phyloP scores from a whole-genome alignment of 148 eudicot genomes.

The Spergularia bocconei region DNA sequence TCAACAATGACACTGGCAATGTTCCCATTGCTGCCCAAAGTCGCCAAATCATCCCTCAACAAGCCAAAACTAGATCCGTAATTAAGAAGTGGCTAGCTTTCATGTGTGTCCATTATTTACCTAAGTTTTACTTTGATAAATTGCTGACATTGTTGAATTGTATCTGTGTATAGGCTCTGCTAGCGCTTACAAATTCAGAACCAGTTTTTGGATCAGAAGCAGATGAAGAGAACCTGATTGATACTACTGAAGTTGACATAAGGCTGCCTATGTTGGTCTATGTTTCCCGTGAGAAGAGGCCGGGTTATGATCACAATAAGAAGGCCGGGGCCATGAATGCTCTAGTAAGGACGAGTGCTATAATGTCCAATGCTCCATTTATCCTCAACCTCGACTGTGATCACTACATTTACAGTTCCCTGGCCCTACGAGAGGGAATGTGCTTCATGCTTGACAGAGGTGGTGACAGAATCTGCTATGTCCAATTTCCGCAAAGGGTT shows the following conservation, averaged over 20 bases:
- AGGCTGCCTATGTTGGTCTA: slow-evolving; percentile 91
- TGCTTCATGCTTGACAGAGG: slow-evolving; percentile 98
- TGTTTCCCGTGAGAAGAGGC: slow-evolving; percentile 90
- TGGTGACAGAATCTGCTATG: slow-evolving; percentile 87
- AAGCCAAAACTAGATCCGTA: too few species aligned
- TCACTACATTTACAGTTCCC: slow-evolving; percentile 89
- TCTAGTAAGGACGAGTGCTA: slow-evolving; percentile 85
- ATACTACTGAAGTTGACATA: slow-evolving; percentile 73
- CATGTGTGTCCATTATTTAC: not conserved
- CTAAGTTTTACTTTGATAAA: not conserved
- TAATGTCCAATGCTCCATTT: slow-evolving; percentile 94
- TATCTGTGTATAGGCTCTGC: slow-evolving; percentile 55
- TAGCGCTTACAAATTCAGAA: slow-evolving; percentile 81
- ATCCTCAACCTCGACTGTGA: slow-evolving; percentile 96
- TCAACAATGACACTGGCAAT: too few species aligned
- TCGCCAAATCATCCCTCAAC: too few species aligned
- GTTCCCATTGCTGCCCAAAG: too few species aligned
- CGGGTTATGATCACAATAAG: slow-evolving; percentile 92
- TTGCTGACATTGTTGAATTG: not conserved
- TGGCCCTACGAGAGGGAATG: slow-evolving; percentile 92
- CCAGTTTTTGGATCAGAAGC: slow-evolving; percentile 63
- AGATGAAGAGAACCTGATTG: slow-evolving; percentile 62
- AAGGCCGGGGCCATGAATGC: slow-evolving; percentile 99
- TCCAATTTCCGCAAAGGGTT: slow-evolving; percentile 96
- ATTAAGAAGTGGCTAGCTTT: not conserved